Conservation (phyloP, 208 protist species). For the Wallacemonas sp. region DNA sequence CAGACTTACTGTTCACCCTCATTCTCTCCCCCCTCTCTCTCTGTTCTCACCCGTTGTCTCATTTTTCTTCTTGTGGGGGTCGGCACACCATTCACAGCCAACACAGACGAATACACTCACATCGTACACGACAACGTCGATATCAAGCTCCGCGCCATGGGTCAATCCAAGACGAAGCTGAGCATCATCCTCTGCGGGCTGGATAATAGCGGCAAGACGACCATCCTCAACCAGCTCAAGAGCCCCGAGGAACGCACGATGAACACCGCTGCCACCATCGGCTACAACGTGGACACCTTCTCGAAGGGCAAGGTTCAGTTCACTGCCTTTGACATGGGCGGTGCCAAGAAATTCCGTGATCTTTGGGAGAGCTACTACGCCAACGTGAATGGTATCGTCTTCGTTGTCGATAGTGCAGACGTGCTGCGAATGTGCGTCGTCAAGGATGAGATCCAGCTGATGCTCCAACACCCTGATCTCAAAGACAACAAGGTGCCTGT, state of each 20-base stretch:
- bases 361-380: constrained; percentile 98
- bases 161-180: constrained; percentile 81
- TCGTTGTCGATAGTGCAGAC: constrained; percentile 94
- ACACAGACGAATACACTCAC: too few species aligned
- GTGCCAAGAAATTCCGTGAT: constrained; percentile 96
- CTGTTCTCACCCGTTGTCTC: too few species aligned
- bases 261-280: constrained; percentile 97
- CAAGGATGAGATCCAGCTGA: constrained; percentile 80
- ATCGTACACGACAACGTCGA: not conserved
- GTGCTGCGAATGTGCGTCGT: constrained; percentile 81
- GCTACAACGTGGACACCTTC: constrained; percentile 91
- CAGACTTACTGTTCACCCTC: constrained; percentile 2
- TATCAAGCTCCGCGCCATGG: constrained; percentile 59
- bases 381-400: constrained; percentile 93
- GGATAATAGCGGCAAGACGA: constrained; percentile 96
- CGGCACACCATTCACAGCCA: not conserved
- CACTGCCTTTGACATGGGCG: constrained; percentile 98
- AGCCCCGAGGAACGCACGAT: constrained; percentile 89
- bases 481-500: constrained; percentile 45
- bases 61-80: constrained; percentile 15
- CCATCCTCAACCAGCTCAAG: constrained; percentile 98
- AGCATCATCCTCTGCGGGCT: constrained; percentile 84
- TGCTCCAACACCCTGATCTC: constrained; percentile 69
- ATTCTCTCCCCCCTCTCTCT: constrained; percentile 2
- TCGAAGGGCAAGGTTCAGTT: constrained; percentile 95